A percentile compares a stretch with the other conserved stretches of the same genome.
These are phyloP conservation scores for Bacidia gigantensis DNA, from an alignment of 495 filamentous ascomycete genomes.

Conservation along the genomic window DNA sequence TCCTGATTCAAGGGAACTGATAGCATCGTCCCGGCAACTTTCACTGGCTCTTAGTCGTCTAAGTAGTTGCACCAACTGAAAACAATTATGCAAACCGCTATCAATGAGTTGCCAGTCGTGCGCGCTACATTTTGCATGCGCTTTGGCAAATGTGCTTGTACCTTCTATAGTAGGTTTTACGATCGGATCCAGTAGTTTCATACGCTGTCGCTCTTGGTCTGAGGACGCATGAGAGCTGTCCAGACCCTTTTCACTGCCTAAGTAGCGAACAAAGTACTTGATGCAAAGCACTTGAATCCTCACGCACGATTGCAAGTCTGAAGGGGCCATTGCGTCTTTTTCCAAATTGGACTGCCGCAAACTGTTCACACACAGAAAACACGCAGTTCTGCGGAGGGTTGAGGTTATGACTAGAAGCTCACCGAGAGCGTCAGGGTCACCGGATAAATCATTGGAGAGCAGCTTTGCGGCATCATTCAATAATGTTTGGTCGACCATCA, in stretches of 20 bases:
- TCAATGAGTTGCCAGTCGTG: slow-evolving; percentile 6
- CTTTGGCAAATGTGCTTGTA: slow-evolving; percentile 36
- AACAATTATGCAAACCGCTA: slow-evolving; percentile 28
- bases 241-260: slow-evolving; percentile 34
- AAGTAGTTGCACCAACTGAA: neutral
- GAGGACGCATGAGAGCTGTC: slow-evolving; percentile 33
- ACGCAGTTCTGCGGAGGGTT: slow-evolving; percentile 44
- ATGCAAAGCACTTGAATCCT: slow-evolving; percentile 8
- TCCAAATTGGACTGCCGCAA: neutral
- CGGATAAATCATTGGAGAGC: slow-evolving; percentile 44
- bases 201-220: slow-evolving; percentile 41
- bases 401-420: slow-evolving; percentile 54
- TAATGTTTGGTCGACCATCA: slow-evolving; percentile 4
- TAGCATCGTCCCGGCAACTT: neutral
- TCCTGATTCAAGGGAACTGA: neutral
- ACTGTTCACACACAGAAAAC: slow-evolving; percentile 32
- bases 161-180: slow-evolving; percentile 41
- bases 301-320: slow-evolving; percentile 2
- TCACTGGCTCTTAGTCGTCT: neutral
- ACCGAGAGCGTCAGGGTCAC: slow-evolving; percentile 51
- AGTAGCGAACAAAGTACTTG: slow-evolving; percentile 30
- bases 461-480: slow-evolving; percentile 33
- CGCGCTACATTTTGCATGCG: slow-evolving; percentile 16
- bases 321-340: neutral
- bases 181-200: slow-evolving; percentile 32